Evolutionary conservation across 257 asterid species (phyloP).

Genomic region (Forsythia suspensa): DNA sequence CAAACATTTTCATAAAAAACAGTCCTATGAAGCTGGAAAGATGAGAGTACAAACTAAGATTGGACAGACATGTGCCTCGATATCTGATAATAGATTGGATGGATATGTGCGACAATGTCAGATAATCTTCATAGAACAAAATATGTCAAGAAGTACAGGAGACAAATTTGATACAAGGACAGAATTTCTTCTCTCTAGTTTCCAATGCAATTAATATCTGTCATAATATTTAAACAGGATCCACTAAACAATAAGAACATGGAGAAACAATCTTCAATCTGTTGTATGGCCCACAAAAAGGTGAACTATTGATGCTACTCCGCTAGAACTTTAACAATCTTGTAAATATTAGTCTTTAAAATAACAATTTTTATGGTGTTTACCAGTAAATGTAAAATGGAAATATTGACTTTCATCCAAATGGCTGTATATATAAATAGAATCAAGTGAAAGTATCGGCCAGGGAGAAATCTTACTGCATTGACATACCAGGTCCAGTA

Average conservation of each 20-base stretch:
- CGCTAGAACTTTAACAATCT: not conserved
- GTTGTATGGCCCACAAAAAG: not conserved
- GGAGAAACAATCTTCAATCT: not conserved
- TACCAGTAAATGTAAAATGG: not conserved
- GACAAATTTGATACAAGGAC: not conserved
- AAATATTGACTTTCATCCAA: not conserved
- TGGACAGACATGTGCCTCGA: not conserved
- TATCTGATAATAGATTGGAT: not conserved
- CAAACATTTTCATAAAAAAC: not conserved
- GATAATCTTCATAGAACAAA: not conserved
- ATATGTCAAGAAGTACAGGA: not conserved
- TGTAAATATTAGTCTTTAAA: not conserved
- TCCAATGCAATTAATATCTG: not conserved
- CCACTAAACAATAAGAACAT: not conserved
- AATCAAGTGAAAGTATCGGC: not conserved
- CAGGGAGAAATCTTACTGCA: not conserved
- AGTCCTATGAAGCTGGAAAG: not conserved
- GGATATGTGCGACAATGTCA: not conserved
- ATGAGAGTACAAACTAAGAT: not conserved
- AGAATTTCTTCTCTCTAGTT: not conserved
- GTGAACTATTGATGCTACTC: not conserved
- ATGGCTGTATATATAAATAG: not conserved
- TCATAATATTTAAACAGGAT: not conserved
- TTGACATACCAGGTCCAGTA: not conserved
- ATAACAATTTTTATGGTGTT: not conserved